These are phyloP conservation scores for Kluyveromyces siamensis DNA, from an alignment of 805 yeast species.

Conservation along the genomic window DNA sequence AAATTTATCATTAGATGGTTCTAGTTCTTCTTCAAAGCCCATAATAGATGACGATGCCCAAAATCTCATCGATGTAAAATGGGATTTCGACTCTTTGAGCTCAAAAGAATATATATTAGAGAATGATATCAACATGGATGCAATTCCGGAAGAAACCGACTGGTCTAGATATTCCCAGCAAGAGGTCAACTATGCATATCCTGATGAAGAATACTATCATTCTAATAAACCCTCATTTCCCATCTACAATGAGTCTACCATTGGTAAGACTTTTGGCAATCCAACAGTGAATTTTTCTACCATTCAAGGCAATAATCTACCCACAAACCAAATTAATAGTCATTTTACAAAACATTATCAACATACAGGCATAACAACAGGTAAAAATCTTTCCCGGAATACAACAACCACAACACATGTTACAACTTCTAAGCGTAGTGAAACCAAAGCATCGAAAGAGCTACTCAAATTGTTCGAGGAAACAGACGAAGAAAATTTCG, in stretches of 20 bases:
- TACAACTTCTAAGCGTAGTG: slow-evolving; percentile 10
- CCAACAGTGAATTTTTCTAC: slow-evolving; percentile 5
- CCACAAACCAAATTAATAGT: not conserved
- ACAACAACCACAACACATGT: slow-evolving; percentile 31
- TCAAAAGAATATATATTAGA: slow-evolving; percentile 66
- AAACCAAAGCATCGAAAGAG: slow-evolving; percentile 56
- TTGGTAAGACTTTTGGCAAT: slow-evolving; percentile 16
- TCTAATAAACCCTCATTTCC: slow-evolving; percentile 17
- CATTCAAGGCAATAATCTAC: slow-evolving; percentile 5
- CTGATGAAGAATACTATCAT: slow-evolving; percentile 25
- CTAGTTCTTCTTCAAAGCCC: slow-evolving; percentile 8
- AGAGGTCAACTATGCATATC: slow-evolving; percentile 24
- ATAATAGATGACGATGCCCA: not conserved
- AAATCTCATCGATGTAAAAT: slow-evolving; percentile 45
- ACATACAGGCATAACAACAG: slow-evolving; percentile 11
- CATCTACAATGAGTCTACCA: slow-evolving; percentile 23
- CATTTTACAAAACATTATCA: slow-evolving; percentile 6
- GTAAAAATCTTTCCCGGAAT: slow-evolving; percentile 11
- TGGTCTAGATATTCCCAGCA: slow-evolving; percentile 19
- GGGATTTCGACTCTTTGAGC: slow-evolving; percentile 86
- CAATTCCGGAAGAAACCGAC: slow-evolving; percentile 26
- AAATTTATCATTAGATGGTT: slow-evolving; percentile 2
- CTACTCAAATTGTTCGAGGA: slow-evolving; percentile 62
- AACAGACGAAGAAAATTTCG: slow-evolving; percentile 12
- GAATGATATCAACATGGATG: slow-evolving; percentile 46